Base-by-base conservation (phyloP, 768 basidiomycete species). In the Calocera cornea region DNA sequence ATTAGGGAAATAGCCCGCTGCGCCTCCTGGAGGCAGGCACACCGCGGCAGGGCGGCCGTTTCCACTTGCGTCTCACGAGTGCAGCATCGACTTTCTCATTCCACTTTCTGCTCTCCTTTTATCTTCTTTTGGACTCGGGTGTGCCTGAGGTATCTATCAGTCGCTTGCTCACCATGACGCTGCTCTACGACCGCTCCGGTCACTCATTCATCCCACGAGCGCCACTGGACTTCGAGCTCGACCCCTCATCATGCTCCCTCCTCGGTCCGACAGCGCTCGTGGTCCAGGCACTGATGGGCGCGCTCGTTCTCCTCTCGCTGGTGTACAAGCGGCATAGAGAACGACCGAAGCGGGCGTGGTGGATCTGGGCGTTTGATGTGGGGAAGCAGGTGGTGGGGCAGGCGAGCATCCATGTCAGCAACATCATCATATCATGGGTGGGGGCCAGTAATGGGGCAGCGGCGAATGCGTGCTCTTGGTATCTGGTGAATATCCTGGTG, bases 281-380 rank as follows among this genome's bases (percentile, higher is more conserved):
- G 66, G 88, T 93, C 22, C 91, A 97, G 78, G 89, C 75, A 1
- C 81, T 92, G 24, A 87, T 98, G 87, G 95, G 93, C n/a, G 76
- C 93, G 19, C 78, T 97, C 34, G 94, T 95, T n/a, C 82, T 97
- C 34, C 80, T 86, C 19, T 92, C 92, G 1, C 80, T 97, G 60
- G 83, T 97, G 2, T 86, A 87, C 73, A 98, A 98, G 75, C 82
- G 95, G 67, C 89, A 95, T 67, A 80, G 90, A 71, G 95, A 98
- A 78, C 80, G 82, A 31, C 87, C 86, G 17, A 91, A 87, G 75
- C 84, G 95, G 33, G 89, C 87, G 22, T 98, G 95, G 95, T 81
- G 83, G 72, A 95, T 97, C 78, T 98, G 95, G 92, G 74, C 89
- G n/a, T 93, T 90, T 75, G 94, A 97, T 72, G 89, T 97, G 2